These are phyloP conservation scores for Pythium rishiriense DNA, from an alignment of 352 stramenopile species.

Conservation along the genomic window DNA sequence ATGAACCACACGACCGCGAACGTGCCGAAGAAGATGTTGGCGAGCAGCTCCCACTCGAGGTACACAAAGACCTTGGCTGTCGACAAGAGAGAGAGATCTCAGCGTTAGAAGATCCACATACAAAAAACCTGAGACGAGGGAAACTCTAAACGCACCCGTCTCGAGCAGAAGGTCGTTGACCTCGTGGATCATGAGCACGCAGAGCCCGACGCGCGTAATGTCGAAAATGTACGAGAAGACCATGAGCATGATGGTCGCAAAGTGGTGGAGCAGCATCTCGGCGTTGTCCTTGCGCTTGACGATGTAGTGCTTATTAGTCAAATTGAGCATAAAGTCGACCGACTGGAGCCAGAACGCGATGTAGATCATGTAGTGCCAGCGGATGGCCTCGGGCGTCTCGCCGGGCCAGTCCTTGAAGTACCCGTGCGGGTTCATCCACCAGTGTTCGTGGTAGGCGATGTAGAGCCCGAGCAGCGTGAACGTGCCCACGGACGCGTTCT, in stretches of 20 bases:
- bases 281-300: constrained; percentile 84
- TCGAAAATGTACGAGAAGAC: constrained; percentile 74
- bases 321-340: constrained; percentile 83
- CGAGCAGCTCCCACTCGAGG: constrained; percentile 60
- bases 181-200: constrained; percentile 84
- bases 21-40: constrained; percentile 68
- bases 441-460: constrained; percentile 59
- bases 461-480: constrained; percentile 66
- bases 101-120: too few relatives aligned
- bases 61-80: constrained; percentile 79
- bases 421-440: constrained; percentile 70
- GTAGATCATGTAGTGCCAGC: constrained; percentile 89
- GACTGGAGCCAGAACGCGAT: constrained; percentile 80
- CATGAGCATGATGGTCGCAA: constrained; percentile 78
- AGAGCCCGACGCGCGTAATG: constrained; percentile 67
- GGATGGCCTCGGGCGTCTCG: constrained; percentile 44
- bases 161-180: constrained; percentile 78
- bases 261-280: constrained; percentile 82
- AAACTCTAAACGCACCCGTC: constrained; percentile 43
- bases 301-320: constrained; percentile 80
- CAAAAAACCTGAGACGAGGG: too few relatives aligned
- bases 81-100: constrained; percentile 7
- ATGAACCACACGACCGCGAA: constrained; percentile 77
- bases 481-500: constrained; percentile 70
- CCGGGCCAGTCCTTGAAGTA: constrained; percentile 69